These are phyloP conservation scores for Fabrea salina DNA, from an alignment of 169 alveolate genomes.

Conservation along the genomic window DNA sequence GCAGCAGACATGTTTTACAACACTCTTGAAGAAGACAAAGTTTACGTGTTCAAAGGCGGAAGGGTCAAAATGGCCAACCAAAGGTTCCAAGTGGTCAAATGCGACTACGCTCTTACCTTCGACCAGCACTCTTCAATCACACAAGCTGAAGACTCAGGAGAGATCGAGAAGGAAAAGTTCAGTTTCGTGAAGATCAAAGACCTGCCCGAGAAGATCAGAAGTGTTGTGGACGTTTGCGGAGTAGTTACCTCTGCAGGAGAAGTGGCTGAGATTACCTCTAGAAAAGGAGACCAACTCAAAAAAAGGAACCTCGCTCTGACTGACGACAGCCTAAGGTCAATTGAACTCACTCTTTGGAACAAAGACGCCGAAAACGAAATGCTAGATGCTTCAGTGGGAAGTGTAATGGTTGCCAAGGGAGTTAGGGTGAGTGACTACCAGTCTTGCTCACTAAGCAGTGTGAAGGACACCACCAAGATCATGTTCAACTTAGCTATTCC, in stretches of 20 bases:
- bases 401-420: no score
- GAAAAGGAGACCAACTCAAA: background rate
- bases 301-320: background rate
- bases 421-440: no score
- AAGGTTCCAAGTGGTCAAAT: slow-evolving; percentile 37
- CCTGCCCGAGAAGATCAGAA: background rate
- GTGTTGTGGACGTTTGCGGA: slow-evolving; percentile 24
- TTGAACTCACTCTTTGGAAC: slow-evolving; percentile 24
- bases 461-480: no score
- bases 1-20: slow-evolving; percentile 59
- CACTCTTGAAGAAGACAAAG: slow-evolving; percentile 51
- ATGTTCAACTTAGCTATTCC: no score
- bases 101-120: slow-evolving; percentile 41
- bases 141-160: slow-evolving; percentile 34
- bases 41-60: slow-evolving; percentile 33
- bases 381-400: no score
- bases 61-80: slow-evolving; percentile 27
- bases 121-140: slow-evolving; percentile 38
- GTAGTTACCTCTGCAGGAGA: background rate
- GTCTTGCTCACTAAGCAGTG: no score
- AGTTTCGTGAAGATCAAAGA: background rate
- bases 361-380: no score
- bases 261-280: background rate
- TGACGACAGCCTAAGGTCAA: background rate
- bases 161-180: background rate